These are phyloP conservation scores for Rosa chinensis DNA, from an alignment of 306 rosid genomes.

Conservation along the genomic window DNA sequence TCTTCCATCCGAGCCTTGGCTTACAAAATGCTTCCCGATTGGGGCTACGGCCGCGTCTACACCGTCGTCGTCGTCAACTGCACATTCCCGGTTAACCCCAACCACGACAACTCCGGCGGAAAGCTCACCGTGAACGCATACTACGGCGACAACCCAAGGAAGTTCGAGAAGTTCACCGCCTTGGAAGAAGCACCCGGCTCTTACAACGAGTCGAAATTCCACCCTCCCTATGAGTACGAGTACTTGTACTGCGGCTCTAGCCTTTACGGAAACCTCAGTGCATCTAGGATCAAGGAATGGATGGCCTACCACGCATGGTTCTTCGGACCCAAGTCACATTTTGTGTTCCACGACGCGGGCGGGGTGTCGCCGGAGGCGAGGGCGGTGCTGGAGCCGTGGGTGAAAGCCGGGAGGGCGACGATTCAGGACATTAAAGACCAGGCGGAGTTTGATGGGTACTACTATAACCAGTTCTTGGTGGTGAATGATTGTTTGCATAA, in stretches of 20 bases:
- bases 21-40: conserved; percentile 41
- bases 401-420: conserved; percentile 34
- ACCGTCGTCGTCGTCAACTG: conserved; percentile 45
- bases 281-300: conserved; percentile 41
- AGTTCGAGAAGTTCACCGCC: conserved; percentile 39
- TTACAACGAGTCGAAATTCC: conserved; percentile 34
- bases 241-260: conserved; percentile 43
- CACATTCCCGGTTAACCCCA: conserved; percentile 36
- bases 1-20: conserved; percentile 34
- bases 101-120: conserved; percentile 35
- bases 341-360: conserved; percentile 43
- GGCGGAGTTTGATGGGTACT: conserved; percentile 40
- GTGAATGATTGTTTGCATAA: conserved; percentile 45
- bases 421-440: conserved; percentile 38
- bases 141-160: conserved; percentile 26
- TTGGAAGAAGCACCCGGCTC: conserved; percentile 33
- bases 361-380: conserved; percentile 40
- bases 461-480: conserved; percentile 43
- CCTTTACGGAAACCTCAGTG: conserved; percentile 36
- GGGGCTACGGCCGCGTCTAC: conserved; percentile 52
- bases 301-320: conserved; percentile 47
- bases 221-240: conserved; percentile 34
- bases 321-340: conserved; percentile 41
- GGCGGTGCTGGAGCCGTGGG: conserved; percentile 45
- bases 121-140: conserved; percentile 38